These are phyloP conservation scores for Claviceps purpurea DNA, from an alignment of 2,329 filamentous ascomycete genomes.

Conservation along the genomic window DNA sequence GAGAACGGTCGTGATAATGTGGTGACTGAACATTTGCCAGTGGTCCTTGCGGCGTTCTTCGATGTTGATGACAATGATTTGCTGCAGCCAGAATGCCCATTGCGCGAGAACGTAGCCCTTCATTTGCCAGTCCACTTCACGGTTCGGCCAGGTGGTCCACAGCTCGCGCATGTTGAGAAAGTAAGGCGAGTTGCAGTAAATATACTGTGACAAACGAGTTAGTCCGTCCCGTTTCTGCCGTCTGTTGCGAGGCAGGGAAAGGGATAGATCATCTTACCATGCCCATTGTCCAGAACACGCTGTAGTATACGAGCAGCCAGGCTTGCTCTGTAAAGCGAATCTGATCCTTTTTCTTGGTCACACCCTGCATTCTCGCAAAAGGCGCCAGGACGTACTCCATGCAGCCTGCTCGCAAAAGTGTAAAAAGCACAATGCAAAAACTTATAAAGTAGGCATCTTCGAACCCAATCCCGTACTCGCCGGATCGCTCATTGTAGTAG, in stretches of 20 bases:
- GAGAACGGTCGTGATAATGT: slow-evolving; percentile 75
- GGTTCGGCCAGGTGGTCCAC: slow-evolving; percentile 75
- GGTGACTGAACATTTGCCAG: slow-evolving; percentile 93
- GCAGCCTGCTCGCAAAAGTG: slow-evolving; percentile 64
- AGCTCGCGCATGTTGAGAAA: slow-evolving; percentile 64
- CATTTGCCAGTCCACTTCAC: slow-evolving; percentile 60
- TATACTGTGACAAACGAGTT: slow-evolving; percentile 41
- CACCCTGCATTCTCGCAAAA: slow-evolving; percentile 56
- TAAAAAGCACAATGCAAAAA: slow-evolving; percentile 74
- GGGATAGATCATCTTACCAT: slow-evolving; percentile 44
- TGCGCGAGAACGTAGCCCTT: slow-evolving; percentile 89
- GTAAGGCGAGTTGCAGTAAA: slow-evolving; percentile 66
- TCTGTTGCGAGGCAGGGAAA: not conserved
- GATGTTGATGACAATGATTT: slow-evolving; percentile 86
- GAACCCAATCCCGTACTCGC: slow-evolving; percentile 60
- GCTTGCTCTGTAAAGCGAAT: slow-evolving; percentile 88
- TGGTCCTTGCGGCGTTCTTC: slow-evolving; percentile 92
- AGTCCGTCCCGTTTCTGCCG: not conserved
- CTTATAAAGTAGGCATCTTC: slow-evolving; percentile 69
- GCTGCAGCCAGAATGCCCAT: slow-evolving; percentile 87
- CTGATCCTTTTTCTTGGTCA: slow-evolving; percentile 62
- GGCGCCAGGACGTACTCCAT: slow-evolving; percentile 85
- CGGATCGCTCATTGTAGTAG: slow-evolving; percentile 59
- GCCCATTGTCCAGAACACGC: slow-evolving; percentile 68
- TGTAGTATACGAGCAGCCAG: slow-evolving; percentile 79